Percentiles rank a stretch among this genome's conserved stretches.
These are phyloP conservation scores for Clitocybe nebularis DNA, from an alignment of 1,284 basidiomycete species.

Conservation along the genomic window DNA sequence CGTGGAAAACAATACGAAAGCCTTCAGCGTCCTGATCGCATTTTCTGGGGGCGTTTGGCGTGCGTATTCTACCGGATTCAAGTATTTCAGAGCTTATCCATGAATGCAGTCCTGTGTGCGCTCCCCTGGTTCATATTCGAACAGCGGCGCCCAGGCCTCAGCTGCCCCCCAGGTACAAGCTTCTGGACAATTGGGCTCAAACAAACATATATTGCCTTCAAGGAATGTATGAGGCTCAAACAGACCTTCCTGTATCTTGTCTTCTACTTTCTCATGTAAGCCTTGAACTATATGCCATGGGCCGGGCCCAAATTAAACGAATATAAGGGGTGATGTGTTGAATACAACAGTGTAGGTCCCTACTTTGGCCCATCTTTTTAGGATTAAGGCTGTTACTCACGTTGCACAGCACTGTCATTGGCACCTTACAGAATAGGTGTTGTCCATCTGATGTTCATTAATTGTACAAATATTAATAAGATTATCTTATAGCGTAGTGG, in stretches of 20 bases:
- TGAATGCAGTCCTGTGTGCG: conserved; percentile 69
- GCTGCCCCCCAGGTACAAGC: conserved; percentile 59
- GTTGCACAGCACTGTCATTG: conserved; percentile 65
- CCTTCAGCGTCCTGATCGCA: conserved; percentile 73
- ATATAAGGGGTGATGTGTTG: conserved; percentile 60
- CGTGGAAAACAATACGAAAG: conserved; percentile 72
- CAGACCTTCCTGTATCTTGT: conserved; percentile 75
- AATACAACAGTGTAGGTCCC: conserved; percentile 67
- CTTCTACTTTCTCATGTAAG: conserved; percentile 75
- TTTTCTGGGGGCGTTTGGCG: conserved; percentile 76
- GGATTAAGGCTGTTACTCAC: not conserved
- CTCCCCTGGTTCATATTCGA: conserved; percentile 77
- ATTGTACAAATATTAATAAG: conserved; percentile 5
- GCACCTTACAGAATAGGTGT: conserved; percentile 73
- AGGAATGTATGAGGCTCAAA: conserved; percentile 66
- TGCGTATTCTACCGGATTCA: no score
- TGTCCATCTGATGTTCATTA: conserved; percentile 5
- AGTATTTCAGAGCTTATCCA: no score
- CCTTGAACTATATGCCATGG: conserved; percentile 8
- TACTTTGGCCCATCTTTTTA: not conserved
- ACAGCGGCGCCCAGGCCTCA: conserved; percentile 62
- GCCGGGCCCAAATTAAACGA: conserved; percentile 2
- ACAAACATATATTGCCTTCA: conserved; percentile 65
- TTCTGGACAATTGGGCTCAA: conserved; percentile 68
- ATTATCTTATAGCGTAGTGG: conserved; percentile 41